phyloP scores from a whole-genome alignment of 1,284 basidiomycete species.

The Phaffia rhodozyma region DNA sequence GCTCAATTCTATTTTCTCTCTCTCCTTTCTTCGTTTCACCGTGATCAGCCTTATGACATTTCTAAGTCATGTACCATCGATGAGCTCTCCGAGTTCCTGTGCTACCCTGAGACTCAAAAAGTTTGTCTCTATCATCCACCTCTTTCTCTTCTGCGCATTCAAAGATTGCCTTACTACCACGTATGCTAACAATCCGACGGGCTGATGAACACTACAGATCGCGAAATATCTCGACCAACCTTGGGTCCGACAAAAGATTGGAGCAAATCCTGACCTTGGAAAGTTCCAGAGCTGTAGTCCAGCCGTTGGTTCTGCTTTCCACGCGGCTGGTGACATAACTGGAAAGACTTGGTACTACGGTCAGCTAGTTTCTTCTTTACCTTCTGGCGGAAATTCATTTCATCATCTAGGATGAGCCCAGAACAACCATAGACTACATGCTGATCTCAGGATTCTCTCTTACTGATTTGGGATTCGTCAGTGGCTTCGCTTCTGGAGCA shows the following conservation, averaged over 20 bases:
- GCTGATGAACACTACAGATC: slow-evolving; percentile 24
- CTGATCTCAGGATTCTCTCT: neutral
- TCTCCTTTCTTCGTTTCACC: slow-evolving; percentile 7
- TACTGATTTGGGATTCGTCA: neutral
- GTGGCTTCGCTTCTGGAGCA: slow-evolving; percentile 61
- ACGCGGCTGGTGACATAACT: slow-evolving; percentile 24
- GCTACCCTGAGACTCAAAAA: slow-evolving; percentile 33
- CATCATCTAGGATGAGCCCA: too few relatives aligned
- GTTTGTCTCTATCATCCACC: neutral
- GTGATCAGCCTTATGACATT: slow-evolving; percentile 49
- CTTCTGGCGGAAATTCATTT: neutral
- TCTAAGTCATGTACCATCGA: slow-evolving; percentile 45
- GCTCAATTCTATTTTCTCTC: neutral
- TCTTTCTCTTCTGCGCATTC: neutral
- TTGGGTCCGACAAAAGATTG: slow-evolving; percentile 44
- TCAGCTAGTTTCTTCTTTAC: neutral
- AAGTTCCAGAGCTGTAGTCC: slow-evolving; percentile 45
- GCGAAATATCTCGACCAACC: slow-evolving; percentile 46
- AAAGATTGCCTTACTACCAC: neutral
- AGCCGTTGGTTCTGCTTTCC: slow-evolving; percentile 34
- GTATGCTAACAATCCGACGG: too few relatives aligned
- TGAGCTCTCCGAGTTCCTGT: slow-evolving; percentile 33
- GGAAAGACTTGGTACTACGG: slow-evolving; percentile 29
- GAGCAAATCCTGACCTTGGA: slow-evolving; percentile 44
- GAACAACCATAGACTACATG: too few relatives aligned